Conservation (phyloP, 2,329 filamentous ascomycete genomes). For the Herpotrichia juniperi region DNA sequence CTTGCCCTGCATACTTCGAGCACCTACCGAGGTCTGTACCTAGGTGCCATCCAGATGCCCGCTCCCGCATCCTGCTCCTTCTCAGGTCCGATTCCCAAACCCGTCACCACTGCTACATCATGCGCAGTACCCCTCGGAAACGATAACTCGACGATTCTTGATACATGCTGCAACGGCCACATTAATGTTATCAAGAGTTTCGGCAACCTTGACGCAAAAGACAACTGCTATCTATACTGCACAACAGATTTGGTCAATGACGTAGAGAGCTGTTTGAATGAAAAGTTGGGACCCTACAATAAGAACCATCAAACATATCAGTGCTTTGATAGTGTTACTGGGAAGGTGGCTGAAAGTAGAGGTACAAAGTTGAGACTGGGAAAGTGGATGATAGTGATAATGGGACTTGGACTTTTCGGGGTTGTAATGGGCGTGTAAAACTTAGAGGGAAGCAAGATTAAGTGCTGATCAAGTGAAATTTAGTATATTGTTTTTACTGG, state of each 20-base stretch:
- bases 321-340: conserved; percentile 7
- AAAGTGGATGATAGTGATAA: neutral
- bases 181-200: conserved; percentile 33
- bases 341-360: neutral
- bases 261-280: conserved; percentile 14
- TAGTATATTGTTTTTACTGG: no score
- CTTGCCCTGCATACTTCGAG: no score
- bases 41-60: neutral
- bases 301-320: neutral
- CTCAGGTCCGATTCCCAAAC: conserved; percentile 20
- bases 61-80: conserved; percentile 17
- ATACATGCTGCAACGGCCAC: conserved; percentile 37
- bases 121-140: conserved; percentile 35
- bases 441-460: no score
- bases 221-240: conserved; percentile 34
- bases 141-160: conserved; percentile 33
- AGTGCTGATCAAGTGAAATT: no score
- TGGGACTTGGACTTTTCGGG: neutral
- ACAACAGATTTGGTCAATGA: conserved; percentile 18
- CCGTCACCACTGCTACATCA: conserved; percentile 26
- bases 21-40: no score
- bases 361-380: neutral
- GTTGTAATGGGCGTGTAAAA: neutral
- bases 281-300: conserved; percentile 6
- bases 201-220: conserved; percentile 16